phyloP scores from a whole-genome alignment of 495 filamentous ascomycete genomes.

The Sordaria brevicollis region DNA sequence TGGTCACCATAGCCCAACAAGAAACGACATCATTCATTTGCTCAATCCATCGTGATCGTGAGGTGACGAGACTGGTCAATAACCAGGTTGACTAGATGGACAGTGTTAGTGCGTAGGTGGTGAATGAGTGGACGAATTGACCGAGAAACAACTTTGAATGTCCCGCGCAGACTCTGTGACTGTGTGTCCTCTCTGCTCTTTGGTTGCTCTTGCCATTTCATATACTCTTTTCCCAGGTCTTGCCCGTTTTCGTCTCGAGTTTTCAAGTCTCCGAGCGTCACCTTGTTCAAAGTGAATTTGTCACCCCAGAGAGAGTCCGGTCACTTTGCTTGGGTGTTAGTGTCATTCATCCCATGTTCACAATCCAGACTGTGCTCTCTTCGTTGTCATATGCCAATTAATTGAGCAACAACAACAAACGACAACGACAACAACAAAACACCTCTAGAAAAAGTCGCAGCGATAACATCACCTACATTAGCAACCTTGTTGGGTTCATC shows the following conservation, averaged over 20 bases:
- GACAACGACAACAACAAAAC: background rate
- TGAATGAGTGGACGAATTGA: background rate
- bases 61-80: background rate
- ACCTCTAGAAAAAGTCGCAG: background rate
- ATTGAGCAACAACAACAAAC: background rate
- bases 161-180: background rate
- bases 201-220: background rate
- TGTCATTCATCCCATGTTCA: background rate
- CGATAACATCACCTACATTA: background rate
- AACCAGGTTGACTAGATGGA: background rate
- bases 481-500: background rate
- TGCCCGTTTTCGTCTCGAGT: background rate
- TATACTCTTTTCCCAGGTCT: background rate
- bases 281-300: background rate
- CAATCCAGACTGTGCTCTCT: background rate
- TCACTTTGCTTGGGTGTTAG: background rate
- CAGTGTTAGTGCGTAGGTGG: background rate
- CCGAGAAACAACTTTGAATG: background rate
- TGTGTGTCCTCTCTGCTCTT: background rate
- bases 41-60: background rate
- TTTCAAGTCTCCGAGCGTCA: background rate
- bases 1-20: background rate
- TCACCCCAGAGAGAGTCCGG: too few species aligned
- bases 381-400: background rate
- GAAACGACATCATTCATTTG: background rate